Base-by-base conservation (phyloP, 2,329 filamentous ascomycete species). In the Gnomoniopsis smithogilvyi region DNA sequence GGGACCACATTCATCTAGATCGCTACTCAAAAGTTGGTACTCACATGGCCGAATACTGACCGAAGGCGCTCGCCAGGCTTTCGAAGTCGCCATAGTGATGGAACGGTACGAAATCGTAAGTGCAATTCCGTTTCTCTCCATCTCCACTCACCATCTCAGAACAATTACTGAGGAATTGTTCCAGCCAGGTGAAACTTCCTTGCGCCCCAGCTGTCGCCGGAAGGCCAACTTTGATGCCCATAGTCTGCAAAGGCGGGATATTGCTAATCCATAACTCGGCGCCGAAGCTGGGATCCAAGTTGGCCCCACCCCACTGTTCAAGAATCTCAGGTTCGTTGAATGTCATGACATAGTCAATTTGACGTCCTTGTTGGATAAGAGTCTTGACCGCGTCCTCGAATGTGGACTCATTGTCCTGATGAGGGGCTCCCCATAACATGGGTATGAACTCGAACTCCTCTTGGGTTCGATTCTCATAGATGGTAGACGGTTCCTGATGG, bases 321-420 rank as follows among this genome's bases (percentile, higher is more conserved):
- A 75, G 70, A 17, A 82, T 84, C 67, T 94, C 89, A 0, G 91
- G 91, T 69, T 95, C 91, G 72, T 95, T 94, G 78, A 92, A 93
- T 30, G 78, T 81, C n/a, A 94, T 76, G 2, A 91, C 83, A 66
- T 91, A 83, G 14, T 76, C 80, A 67, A 93, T 84, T 63, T 87
- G 86, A 63, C 75, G 71, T 6, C 80, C 79, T 41, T 76, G 76
- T 43, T 76, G 65, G 56, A 91, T 78, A 54, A 87, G 77, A 1
- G 66, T 63, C 65, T 78, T 80, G 43, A 94, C 82, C 1, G 79
- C 75, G 57, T 80, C 73, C 45, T 86, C 77, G 71, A 93, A 93
- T 0, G 78, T 76, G 0, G 80, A 85, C 68, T 83, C 79, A 57
- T 77, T 74, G 30, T 75, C 70, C 17, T 15, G 22, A 58, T 72